Evolutionary conservation across 1,139 yeast genomes (phyloP).

Genomic region (Scheffersomyces lignicola): DNA sequence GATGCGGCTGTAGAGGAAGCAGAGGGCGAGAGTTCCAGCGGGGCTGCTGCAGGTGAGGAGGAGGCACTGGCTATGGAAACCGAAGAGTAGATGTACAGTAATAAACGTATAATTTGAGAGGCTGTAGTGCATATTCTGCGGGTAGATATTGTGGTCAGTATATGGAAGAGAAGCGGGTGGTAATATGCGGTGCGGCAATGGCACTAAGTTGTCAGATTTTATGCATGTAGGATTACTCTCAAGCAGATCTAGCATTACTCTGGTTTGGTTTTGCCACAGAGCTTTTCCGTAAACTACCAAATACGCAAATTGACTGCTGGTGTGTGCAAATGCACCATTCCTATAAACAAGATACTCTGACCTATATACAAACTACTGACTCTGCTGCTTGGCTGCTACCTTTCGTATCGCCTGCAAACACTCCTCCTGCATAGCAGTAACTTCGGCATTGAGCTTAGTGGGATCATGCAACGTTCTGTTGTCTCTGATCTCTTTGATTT

Average conservation of each 20-base stretch:
- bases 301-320: too few relatives aligned
- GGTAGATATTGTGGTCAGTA: too few relatives aligned
- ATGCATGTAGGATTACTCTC: too few relatives aligned
- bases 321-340: slow-evolving; percentile 1
- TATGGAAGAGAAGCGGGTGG: too few relatives aligned
- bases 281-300: too few relatives aligned
- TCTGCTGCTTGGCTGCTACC: slow-evolving; percentile 46
- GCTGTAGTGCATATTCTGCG: too few relatives aligned
- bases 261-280: too few relatives aligned
- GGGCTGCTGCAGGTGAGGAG: too few relatives aligned
- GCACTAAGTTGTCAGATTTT: too few relatives aligned
- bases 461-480: slow-evolving; percentile 34
- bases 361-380: slow-evolving; percentile 8
- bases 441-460: slow-evolving; percentile 37
- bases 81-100: slow-evolving; percentile 31
- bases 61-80: too few relatives aligned
- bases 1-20: slow-evolving; percentile 10
- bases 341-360: slow-evolving; percentile 1
- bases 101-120: slow-evolving; percentile 4
- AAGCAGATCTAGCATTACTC: too few relatives aligned
- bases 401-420: slow-evolving; percentile 53
- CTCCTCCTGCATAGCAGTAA: slow-evolving; percentile 50
- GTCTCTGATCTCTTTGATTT: slow-evolving; percentile 49
- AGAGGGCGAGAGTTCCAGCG: slow-evolving; percentile 16
- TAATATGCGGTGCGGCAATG: too few relatives aligned